Percentiles rank a stretch among this genome's conserved stretches.
These are phyloP conservation scores for Picocystis sp. DNA, from an alignment of 163 green algal species.

Conservation along the genomic window DNA sequence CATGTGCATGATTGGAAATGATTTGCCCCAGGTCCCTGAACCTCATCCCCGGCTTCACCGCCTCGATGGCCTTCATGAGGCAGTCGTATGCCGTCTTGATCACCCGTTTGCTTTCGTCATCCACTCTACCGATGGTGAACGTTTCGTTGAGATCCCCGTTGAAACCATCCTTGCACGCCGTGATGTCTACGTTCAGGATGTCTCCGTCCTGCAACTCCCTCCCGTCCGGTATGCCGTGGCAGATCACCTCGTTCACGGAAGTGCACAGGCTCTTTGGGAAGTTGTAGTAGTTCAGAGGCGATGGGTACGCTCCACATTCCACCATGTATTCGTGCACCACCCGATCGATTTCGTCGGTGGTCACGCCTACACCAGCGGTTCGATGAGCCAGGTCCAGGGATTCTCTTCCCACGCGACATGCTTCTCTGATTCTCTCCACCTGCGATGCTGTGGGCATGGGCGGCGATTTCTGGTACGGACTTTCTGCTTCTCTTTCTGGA, in stretches of 20 bases:
- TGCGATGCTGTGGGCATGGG: slow-evolving; percentile 33
- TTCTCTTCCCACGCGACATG: slow-evolving; percentile 34
- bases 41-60: slow-evolving; percentile 61
- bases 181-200: slow-evolving; percentile 98
- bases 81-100: slow-evolving; percentile 48
- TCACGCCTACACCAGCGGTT: slow-evolving; percentile 57
- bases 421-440: slow-evolving; percentile 47
- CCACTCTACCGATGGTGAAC: slow-evolving; percentile 46
- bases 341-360: slow-evolving; percentile 85
- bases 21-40: slow-evolving; percentile 33
- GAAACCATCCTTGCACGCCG: slow-evolving; percentile 66
- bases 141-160: slow-evolving; percentile 93
- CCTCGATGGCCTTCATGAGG: slow-evolving; percentile 66
- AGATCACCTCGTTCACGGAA: slow-evolving; percentile 94
- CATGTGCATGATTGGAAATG: slow-evolving; percentile 6
- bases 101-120: slow-evolving; percentile 33
- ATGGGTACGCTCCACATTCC: slow-evolving; percentile 68
- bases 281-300: slow-evolving; percentile 86
- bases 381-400: slow-evolving; percentile 19
- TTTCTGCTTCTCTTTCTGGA: slow-evolving; percentile 1
- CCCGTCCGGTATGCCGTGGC: slow-evolving; percentile 89
- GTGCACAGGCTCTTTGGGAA: slow-evolving; percentile 96
- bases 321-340: slow-evolving; percentile 78
- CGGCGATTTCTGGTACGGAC: slow-evolving; percentile 18
- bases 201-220: slow-evolving; percentile 76